Percentiles rank a stretch among this genome's conserved stretches.
Evolutionary conservation across 2,329 filamentous ascomycete species (phyloP).

Genomic region (Stenocarpella maydis): DNA sequence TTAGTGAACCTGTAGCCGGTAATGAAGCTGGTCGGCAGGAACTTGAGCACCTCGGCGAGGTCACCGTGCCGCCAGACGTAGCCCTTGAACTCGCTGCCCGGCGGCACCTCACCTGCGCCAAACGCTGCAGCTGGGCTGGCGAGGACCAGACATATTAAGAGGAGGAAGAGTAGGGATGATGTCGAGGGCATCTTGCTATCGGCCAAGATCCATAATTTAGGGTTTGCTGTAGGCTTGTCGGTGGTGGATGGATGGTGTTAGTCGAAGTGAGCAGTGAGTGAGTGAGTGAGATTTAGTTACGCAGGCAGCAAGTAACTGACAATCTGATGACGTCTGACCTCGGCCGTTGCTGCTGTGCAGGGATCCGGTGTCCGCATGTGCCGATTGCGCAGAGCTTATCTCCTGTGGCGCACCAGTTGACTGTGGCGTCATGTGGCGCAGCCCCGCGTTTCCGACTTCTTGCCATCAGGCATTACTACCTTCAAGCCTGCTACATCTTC

Average conservation of each 20-base stretch:
- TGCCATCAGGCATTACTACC: not conserved
- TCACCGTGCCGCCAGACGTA: constrained; percentile 53
- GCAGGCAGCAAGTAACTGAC: no score
- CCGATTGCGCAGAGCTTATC: not conserved
- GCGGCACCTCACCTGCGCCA: constrained; percentile 49
- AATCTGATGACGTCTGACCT: constrained; percentile 13
- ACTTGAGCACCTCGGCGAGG: constrained; percentile 49
- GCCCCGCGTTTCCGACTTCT: not conserved
- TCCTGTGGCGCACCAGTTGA: constrained; percentile 7
- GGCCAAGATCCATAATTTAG: constrained; percentile 4
- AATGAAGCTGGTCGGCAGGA: constrained; percentile 48
- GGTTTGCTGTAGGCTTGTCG: not conserved
- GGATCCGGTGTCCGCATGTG: no score
- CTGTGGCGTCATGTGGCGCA: constrained; percentile 9
- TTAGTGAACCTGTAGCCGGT: constrained; percentile 50
- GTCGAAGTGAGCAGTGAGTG: not conserved
- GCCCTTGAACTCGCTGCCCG: constrained; percentile 49
- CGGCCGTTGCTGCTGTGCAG: not conserved
- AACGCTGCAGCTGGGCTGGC: constrained; percentile 46
- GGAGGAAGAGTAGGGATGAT: constrained; percentile 6
- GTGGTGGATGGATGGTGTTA: not conserved
- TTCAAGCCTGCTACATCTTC: not conserved
- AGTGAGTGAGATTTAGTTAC: not conserved
- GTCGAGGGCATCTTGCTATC: constrained; percentile 28
- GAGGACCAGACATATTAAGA: constrained; percentile 38